Base-by-base conservation (phyloP, 352 stramenopile genomes). In the Pythium folliculosum region DNA sequence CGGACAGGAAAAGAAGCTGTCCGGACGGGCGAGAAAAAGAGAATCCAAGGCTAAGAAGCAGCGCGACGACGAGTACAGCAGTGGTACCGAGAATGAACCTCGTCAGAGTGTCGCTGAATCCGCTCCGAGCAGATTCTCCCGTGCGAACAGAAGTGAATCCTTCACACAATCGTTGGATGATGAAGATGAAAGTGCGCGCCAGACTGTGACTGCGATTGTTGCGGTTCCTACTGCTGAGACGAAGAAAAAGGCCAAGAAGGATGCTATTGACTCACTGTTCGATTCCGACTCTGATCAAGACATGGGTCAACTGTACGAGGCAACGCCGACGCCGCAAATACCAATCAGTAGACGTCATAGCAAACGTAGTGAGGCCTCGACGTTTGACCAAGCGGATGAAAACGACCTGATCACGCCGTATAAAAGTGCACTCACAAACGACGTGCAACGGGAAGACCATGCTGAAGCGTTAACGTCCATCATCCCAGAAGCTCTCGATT, bases 201-300 rank as follows among this genome's bases (percentile, higher is more conserved):
- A 19, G 40, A 40, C 8, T 40, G 35, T 14, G 35, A 14, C 17
- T 19, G 40, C 40, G 40, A 21, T n/a, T 21, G 12, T n/a, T n/a
- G 40, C 27, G n/a, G 16, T 3, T 43, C 50, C 5, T 40, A 16
- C 17, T 25, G 25, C 30, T 23, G 30, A 47, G 17, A 54, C 14
- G 30, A 50, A 57, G 47, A 47, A 60, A n/a, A 65, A 19, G 35
- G 10, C 14, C 10, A 70, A 71, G 51, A 54, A 58, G 23, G 84
- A 93, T 63, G 61, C 70, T 17, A 91, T 93, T 44, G 82, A 93
- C 64, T 77, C 81, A 32, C 66, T 93, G 5, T 93, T 93, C 40
- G 82, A 91, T 47, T 67, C 58, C 2, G 78, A 77, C 0, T 63
- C 69, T 22, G 85, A 89, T 38, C 64, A 67, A 61, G 77, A 90